These are phyloP conservation scores for Penicillium sp. DNA, from an alignment of 2,329 filamentous ascomycete species.

Conservation along the genomic window DNA sequence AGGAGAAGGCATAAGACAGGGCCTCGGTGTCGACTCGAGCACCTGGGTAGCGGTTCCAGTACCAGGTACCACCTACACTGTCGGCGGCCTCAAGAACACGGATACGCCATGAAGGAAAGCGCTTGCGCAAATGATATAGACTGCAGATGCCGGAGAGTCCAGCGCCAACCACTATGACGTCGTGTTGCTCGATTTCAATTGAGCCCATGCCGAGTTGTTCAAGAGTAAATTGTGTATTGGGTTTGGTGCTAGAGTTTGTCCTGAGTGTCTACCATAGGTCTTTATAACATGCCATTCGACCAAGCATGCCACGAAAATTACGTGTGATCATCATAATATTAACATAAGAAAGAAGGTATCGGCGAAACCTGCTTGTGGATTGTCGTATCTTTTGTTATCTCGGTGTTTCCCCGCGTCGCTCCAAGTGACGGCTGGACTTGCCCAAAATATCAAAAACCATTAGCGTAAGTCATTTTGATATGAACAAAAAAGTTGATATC, in stretches of 20 bases:
- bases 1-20: conserved; percentile 2
- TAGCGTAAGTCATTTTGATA: neutral
- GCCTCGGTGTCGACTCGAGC: conserved; percentile 1
- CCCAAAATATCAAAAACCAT: neutral
- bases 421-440: conserved; percentile 8
- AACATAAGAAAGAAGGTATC: neutral
- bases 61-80: neutral
- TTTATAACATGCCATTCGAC: conserved; percentile 4
- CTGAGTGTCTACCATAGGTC: neutral
- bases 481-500: neutral
- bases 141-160: conserved; percentile 42
- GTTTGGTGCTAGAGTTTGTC: neutral
- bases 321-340: neutral
- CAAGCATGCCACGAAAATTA: neutral
- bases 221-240: neutral
- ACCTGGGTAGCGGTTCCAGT: conserved; percentile 2
- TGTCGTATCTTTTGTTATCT: neutral
- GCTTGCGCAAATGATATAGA: conserved; percentile 13
- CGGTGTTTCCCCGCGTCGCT: neutral
- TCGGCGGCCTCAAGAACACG: conserved; percentile 14
- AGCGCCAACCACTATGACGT: conserved; percentile 49
- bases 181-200: conserved; percentile 17
- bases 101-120: conserved; percentile 13
- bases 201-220: conserved; percentile 7
- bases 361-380: conserved; percentile 6